Evolutionary conservation across 352 stramenopile species (phyloP).

Genomic region (Lagenidium giganteum): DNA sequence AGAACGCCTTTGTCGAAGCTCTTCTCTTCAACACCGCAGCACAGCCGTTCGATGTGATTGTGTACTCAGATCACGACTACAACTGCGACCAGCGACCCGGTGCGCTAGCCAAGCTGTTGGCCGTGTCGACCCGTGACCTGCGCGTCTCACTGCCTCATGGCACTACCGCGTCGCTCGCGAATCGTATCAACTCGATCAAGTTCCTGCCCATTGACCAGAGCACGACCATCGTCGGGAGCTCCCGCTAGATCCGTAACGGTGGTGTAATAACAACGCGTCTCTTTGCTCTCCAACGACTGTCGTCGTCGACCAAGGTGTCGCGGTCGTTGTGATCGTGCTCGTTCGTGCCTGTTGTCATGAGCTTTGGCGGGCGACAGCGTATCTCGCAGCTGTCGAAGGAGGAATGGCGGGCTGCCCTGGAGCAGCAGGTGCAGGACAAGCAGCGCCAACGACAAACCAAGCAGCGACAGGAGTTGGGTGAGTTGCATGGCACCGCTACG

Average conservation of each 20-base stretch:
- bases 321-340: background rate
- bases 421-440: conserved; percentile 32
- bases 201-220: too few relatives aligned
- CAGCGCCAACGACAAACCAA: conserved; percentile 4
- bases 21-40: conserved; percentile 33
- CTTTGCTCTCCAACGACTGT: too few relatives aligned
- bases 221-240: too few relatives aligned
- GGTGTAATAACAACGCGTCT: too few relatives aligned
- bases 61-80: conserved; percentile 32
- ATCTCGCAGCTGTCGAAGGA: conserved; percentile 25
- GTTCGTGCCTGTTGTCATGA: background rate
- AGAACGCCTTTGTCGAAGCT: conserved; percentile 24
- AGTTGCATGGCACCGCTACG: conserved; percentile 1
- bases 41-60: conserved; percentile 34
- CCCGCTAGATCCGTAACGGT: too few relatives aligned
- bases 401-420: conserved; percentile 27
- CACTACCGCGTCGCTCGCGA: background rate
- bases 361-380: conserved; percentile 11
- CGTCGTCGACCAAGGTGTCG: too few relatives aligned
- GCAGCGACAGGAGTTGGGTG: background rate
- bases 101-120: conserved; percentile 20
- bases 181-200: conserved; percentile 3
- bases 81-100: conserved; percentile 12
- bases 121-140: conserved; percentile 24
- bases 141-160: background rate